Evolutionary conservation across 345 rosid genomes (phyloP).

Genomic region (Eucalyptus grandis): DNA sequence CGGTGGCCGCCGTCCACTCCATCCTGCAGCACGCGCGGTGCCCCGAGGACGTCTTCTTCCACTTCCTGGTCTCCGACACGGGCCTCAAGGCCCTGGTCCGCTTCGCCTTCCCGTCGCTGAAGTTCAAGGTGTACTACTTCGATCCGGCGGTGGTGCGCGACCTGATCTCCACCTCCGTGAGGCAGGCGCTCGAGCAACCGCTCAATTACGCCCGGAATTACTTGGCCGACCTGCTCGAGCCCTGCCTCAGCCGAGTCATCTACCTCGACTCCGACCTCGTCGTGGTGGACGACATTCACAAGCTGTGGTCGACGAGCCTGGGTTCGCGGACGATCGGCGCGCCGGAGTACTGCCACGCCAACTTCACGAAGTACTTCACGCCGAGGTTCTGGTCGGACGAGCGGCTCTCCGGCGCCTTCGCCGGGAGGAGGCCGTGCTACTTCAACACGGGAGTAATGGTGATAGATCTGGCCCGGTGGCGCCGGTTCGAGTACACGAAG

Average conservation of each 20-base stretch:
- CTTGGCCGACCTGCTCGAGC: conserved; percentile 72
- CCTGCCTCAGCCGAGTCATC: conserved; percentile 76
- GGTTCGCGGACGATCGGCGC: conserved; percentile 83
- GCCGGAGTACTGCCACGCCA: conserved; percentile 91
- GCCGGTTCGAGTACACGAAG: conserved; percentile 56
- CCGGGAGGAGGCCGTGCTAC: conserved; percentile 62
- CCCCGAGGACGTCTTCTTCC: conserved; percentile 84
- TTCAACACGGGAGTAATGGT: conserved; percentile 97
- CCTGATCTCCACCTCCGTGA: conserved; percentile 74
- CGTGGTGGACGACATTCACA: conserved; percentile 73
- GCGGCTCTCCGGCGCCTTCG: conserved; percentile 36
- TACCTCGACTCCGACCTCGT: conserved; percentile 89
- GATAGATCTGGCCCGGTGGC: conserved; percentile 87
- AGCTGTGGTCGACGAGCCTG: conserved; percentile 61
- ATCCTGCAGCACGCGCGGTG: conserved; percentile 66
- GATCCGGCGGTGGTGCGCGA: conserved; percentile 67
- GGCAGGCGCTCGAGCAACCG: conserved; percentile 95
- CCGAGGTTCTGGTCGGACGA: conserved; percentile 54
- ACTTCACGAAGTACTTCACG: conserved; percentile 87
- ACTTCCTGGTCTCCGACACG: conserved; percentile 74
- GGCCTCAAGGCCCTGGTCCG: conserved; percentile 54
- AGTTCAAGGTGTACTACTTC: conserved; percentile 78
- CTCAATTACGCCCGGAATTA: conserved; percentile 91
- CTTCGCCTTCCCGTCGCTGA: conserved; percentile 75
- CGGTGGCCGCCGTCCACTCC: conserved; percentile 93